Base-by-base conservation (phyloP, 768 basidiomycete genomes). In the Lentinula aciculospora region DNA sequence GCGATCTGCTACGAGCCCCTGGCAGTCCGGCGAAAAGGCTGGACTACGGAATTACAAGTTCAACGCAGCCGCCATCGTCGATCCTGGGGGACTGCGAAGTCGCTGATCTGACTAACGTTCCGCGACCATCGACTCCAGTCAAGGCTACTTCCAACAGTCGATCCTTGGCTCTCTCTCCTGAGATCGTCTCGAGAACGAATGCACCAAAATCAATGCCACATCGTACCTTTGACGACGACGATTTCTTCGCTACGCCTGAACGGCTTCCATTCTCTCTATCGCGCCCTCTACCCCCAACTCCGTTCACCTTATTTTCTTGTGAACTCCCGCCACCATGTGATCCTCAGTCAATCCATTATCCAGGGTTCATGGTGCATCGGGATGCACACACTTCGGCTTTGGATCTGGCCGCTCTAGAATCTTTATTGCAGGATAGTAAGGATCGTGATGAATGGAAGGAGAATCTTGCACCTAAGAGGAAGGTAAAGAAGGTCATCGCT, bases 281-380 rank as follows among this genome's bases (percentile, higher is more conserved):
- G 27, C 55, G 48, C 59, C 62, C 42, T 48, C 61, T 36, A 42
- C 58, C 49, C 5, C 21, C n/a, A 15, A n/a, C 48, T 45, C 65
- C 23, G 63, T 64, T 42, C 65, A 67, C 19, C 61, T 34, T 66
- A 50, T 63, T 68, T 53, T 71, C 68, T 37, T 78, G 74, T 58
- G 72, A 72, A 55, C 69, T 74, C 19, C 77, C 75, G 23, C 73
- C 75, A 28, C 72, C 69, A 17, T 65, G 71, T 28, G 76, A 85
- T 64, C 78, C 77, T 1, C 74, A 78, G 45, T 86, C 84, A 15
- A 73, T 78, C 37, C 86, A 88, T 62, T 86, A 85, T 66, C 87
- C 87, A 12, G 86, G 86, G 15, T 88, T 88, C 62, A 68, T 72
- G 37, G 77, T 87, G 44, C 77, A 79, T 63, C 78, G 71, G 63